These are phyloP conservation scores for Aspergillus homomorphus DNA, from an alignment of 495 filamentous ascomycete genomes.

Conservation along the genomic window DNA sequence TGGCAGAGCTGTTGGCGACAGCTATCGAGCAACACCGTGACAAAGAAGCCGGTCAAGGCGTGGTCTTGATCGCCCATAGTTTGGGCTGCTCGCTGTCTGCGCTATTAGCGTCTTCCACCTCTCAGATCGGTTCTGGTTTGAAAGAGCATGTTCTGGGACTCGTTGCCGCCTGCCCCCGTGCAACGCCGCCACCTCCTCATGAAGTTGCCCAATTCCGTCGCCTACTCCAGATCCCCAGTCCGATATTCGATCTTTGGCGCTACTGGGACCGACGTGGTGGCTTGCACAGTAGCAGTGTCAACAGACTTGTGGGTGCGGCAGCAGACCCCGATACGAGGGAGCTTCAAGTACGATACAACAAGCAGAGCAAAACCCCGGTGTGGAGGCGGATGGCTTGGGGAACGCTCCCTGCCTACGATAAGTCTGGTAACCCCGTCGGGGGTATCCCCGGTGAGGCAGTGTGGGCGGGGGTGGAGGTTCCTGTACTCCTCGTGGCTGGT, in stretches of 20 bases:
- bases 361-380: constrained; percentile 73
- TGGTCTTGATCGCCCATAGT: constrained; percentile 83
- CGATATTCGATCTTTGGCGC: constrained; percentile 74
- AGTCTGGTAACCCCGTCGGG: constrained; percentile 46
- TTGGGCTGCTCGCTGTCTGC: constrained; percentile 81
- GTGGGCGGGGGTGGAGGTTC: constrained; percentile 70
- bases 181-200: constrained; percentile 55
- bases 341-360: constrained; percentile 80
- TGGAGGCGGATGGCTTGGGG: constrained; percentile 85
- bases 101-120: constrained; percentile 63
- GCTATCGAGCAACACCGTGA: constrained; percentile 72
- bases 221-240: constrained; percentile 62
- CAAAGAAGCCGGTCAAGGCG: constrained; percentile 61
- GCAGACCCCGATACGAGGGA: constrained; percentile 72
- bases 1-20: constrained; percentile 68
- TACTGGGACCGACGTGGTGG: constrained; percentile 81
- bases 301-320: constrained; percentile 69
- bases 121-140: constrained; percentile 42
- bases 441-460: constrained; percentile 66
- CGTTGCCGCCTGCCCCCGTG: constrained; percentile 74
- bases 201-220: constrained; percentile 50
- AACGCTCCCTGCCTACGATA: constrained; percentile 52
- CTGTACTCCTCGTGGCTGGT: constrained; percentile 76
- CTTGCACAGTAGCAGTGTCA: constrained; percentile 70
- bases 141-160: constrained; percentile 68